These are phyloP conservation scores for Aureobasidium sp. DNA, from an alignment of 2,329 filamentous ascomycete genomes.

Conservation along the genomic window DNA sequence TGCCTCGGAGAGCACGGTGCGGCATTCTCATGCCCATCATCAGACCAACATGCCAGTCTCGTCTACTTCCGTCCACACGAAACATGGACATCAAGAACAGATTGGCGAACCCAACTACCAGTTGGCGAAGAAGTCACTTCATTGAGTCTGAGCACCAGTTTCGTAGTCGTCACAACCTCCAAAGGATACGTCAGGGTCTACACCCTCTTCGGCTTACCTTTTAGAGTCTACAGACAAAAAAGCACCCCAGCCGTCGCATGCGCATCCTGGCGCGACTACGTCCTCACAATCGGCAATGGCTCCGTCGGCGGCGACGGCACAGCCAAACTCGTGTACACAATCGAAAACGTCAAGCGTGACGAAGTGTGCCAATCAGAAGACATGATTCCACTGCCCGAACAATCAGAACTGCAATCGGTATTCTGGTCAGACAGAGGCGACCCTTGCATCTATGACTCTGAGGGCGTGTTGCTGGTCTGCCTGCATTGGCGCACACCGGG, in stretches of 20 bases:
- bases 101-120: slow-evolving; percentile 87
- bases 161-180: slow-evolving; percentile 81
- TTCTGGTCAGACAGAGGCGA: slow-evolving; percentile 95
- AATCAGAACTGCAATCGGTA: slow-evolving; percentile 66
- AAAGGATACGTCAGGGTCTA: slow-evolving; percentile 86
- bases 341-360: slow-evolving; percentile 89
- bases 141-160: slow-evolving; percentile 85
- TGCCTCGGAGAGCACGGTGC: slow-evolving; percentile 79
- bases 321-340: slow-evolving; percentile 76
- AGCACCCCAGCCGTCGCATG: slow-evolving; percentile 85
- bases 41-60: slow-evolving; percentile 60
- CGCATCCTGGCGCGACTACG: slow-evolving; percentile 89
- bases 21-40: slow-evolving; percentile 73
- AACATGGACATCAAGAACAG: slow-evolving; percentile 83
- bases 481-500: slow-evolving; percentile 84
- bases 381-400: slow-evolving; percentile 73
- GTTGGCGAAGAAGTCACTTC: slow-evolving; percentile 78
- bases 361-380: slow-evolving; percentile 95
- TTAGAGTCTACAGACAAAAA: slow-evolving; percentile 85
- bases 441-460: slow-evolving; percentile 91
- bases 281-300: slow-evolving; percentile 93
- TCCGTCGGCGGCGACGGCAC: slow-evolving; percentile 71
- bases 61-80: slow-evolving; percentile 98
- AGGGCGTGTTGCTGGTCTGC: slow-evolving; percentile 78
- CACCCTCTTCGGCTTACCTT: slow-evolving; percentile 84